Base-by-base conservation (phyloP, 176 grass and related monocot genomes). In the Ampelocalamus luodianensis region DNA sequence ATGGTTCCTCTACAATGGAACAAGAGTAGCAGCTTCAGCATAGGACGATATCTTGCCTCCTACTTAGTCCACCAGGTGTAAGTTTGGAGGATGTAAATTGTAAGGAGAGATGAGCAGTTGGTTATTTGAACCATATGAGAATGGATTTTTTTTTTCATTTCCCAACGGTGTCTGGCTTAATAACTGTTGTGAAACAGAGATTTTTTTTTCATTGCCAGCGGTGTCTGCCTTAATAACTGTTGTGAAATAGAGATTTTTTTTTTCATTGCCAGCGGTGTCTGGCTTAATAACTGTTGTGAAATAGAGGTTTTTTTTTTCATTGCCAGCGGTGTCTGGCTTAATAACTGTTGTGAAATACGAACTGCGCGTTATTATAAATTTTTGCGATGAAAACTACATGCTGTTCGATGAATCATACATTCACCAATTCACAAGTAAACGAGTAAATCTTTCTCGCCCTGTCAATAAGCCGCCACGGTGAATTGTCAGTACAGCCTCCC, bases 1-100 rank as follows among this genome's bases (percentile, higher is more conserved):
- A 69, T 87, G 88, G 88, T 79, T 92, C 83, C 20, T 80, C 37
- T 70, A 91, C 64, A 87, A 79, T 82, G 85, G 68, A 42, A 80
- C 86, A 54, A 71, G 55, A 80, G 46, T 89, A 46, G 70, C 86
- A 71, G 37, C 72, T 43, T 88, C 75, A 38, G 83, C 72, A 4
- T 79, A 74, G 45, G 29, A 36, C 45, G 64, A 3, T 44, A 24
- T 38, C 60, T 42, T 76, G n/a, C 3, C 13, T 81, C 65, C 22
- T 18, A 18, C 15, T 3, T 56, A 27, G 15, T 29, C 49, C 11
- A 68, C 6, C 23, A 54, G 34, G 45, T 65, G 55, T 43, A 45
- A 45, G 26, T 48, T 17, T 12, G 10, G 29, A 49, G 51, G 20
- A 82, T 75, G 65, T 39, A 72, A 22, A 55, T 55, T 20, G 53